Base-by-base conservation (phyloP, 805 yeast species). In the Candida ovalis region DNA sequence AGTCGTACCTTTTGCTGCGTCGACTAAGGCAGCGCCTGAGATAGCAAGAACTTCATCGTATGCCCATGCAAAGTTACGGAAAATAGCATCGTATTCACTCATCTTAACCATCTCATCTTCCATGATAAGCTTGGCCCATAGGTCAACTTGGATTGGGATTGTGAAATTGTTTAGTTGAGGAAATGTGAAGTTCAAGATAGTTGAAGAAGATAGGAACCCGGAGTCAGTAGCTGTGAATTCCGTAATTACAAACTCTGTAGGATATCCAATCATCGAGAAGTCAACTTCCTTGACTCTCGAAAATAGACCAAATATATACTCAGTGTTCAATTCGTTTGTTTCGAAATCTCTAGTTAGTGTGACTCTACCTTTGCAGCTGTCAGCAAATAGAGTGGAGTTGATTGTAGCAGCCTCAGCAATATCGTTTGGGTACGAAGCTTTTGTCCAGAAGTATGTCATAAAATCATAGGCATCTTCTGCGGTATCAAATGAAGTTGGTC, bases 251-350 rank as follows among this genome's bases (percentile, higher is more conserved):
- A 45, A 50, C 17, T 40, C 41, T 2, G 44, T 43, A 5, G 58
- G 53, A 33, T 44, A 47, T 10, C 62, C 60, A 38, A 56, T 44
- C 42, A 60, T 42, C 35, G 39, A 27, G 30, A 44, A 40, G n/a
- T 36, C 21, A 43, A 45, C 51, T 38, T 48, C 30, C n/a, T 42
- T 33, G 4, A 57, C 38, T 10, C 39, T 37, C 10, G 53, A 46
- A 28, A 59, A 59, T 22, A 58, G 30, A 21, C 60, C 64, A 46
- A 55, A 60, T 17, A 57, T 40, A 38, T 59, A 60, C 40, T 58
- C 63, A 4, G 62, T 59, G 43, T 58, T 58, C 37, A 59, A 45
- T 47, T 60, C 64, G 17, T 37, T 43, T 7, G 61, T 62, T 17
- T 36, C 50, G 32, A 51, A 60, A 12, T 47, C 46, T 48, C 64